These are phyloP conservation scores for Fusarium graminum DNA, from an alignment of 2,329 filamentous ascomycete species.

Conservation along the genomic window DNA sequence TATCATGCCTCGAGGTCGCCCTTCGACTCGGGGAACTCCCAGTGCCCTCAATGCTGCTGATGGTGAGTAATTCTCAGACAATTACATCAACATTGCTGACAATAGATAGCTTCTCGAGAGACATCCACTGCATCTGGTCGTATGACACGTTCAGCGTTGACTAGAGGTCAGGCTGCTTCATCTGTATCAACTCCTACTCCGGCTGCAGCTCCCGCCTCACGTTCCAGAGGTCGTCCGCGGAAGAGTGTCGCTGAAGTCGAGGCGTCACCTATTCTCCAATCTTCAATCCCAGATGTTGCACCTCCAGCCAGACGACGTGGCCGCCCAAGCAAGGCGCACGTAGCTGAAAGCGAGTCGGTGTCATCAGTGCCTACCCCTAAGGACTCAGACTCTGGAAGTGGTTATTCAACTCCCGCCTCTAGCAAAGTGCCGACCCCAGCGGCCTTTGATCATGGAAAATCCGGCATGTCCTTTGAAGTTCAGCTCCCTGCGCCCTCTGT, in stretches of 20 bases:
- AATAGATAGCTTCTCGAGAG: constrained; percentile 35
- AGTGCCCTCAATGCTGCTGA: constrained; percentile 32
- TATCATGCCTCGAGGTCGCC: constrained; percentile 53
- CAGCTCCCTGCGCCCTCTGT: constrained; percentile 45
- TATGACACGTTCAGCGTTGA: constrained; percentile 47
- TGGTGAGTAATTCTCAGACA: constrained; percentile 27
- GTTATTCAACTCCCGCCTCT: constrained; percentile 55
- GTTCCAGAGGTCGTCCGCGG: constrained; percentile 46
- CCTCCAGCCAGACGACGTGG: constrained; percentile 32
- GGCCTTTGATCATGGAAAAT: constrained; percentile 43
- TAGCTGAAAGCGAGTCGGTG: constrained; percentile 48
- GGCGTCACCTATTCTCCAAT: constrained; percentile 10
- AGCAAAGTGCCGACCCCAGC: constrained; percentile 55
- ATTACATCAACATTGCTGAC: constrained; percentile 5
- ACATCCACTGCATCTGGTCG: constrained; percentile 37
- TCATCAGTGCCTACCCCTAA: constrained; percentile 53
- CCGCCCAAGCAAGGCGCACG: constrained; percentile 37
- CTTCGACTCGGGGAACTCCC: constrained; percentile 39
- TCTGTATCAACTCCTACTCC: constrained; percentile 10
- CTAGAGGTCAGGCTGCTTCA: constrained; percentile 32
- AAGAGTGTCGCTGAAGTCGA: constrained; percentile 31
- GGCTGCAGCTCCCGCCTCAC: constrained; percentile 2
- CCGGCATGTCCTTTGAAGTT: constrained; percentile 49
- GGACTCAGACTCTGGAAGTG: constrained; percentile 51
- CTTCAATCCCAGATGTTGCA: constrained; percentile 8